Evolutionary conservation across 495 filamentous ascomycete genomes (phyloP), one percentile per base, ranked within the genome.

Genomic region (Physcia stellaris): DNA sequence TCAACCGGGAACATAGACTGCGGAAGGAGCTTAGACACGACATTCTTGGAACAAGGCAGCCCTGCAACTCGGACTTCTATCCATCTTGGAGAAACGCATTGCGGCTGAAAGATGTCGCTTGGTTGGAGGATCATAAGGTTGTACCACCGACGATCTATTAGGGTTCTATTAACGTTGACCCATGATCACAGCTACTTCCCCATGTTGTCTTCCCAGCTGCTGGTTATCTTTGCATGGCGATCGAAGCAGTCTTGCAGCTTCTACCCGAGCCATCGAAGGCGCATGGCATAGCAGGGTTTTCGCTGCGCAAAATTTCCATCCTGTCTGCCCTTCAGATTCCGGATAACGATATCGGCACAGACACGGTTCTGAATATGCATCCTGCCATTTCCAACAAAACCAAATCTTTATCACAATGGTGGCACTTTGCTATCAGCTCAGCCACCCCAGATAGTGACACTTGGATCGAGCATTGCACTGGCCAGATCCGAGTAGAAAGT

Each of bases 181-280:
- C 29, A 21, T 32, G 27, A 40, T 34, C 44, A 32, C 37, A 41
- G 59, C 35, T 33, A 53, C 52, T 18, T 9, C 13, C 11, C 0
- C 53, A 63, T 15, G 56, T 64, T 7, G 45, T 73, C 2, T 71
- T 68, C 32, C 68, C 71, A 1, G 54, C 67, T 39, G 65, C 75
- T 2, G 71, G 70, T 2, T 79, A 71, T 43, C 44, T 79, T 30
- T 54, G 62, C 6, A 78, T 77, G 65, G 75, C 68, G 0, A 51
- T 78, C 0, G 76, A 81, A 43, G 72, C 71, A 1, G 47, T 59
- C 23, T 41, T 51, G 4, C 61, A 70, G 31, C 15, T n/a, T 35
- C 13, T 16, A 9, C 15, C 20, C 13, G 33, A 18, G n/a, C n/a
- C n/a, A n/a, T n/a, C 15, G 33, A 35, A n/a, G 33, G n/a, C 15